Percentiles rank a stretch among this genome's conserved stretches.
Conservation (phyloP, 1,284 basidiomycete species). For the Ustilago loliicola region DNA sequence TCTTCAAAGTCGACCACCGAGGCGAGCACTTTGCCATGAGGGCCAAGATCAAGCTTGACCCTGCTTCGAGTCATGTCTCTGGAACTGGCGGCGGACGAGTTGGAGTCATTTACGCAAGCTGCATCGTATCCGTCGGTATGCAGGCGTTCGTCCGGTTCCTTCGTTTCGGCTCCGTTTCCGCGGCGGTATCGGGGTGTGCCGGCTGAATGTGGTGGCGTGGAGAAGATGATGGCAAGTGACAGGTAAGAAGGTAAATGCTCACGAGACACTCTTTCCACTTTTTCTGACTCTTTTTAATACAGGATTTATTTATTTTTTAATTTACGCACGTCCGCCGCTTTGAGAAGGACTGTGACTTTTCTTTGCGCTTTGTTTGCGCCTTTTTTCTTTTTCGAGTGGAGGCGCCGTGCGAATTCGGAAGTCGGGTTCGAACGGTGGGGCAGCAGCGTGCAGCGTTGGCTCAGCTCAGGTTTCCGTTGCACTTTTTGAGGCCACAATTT, state of each 20-base stretch:
- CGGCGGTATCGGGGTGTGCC: background rate
- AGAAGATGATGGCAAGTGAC: too few species aligned
- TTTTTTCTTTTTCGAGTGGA: background rate
- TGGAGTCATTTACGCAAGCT: background rate
- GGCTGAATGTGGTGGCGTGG: background rate
- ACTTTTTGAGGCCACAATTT: background rate
- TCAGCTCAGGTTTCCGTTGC: background rate
- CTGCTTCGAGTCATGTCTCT: slow-evolving; percentile 21
- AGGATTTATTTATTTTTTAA: background rate
- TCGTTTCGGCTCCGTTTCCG: background rate
- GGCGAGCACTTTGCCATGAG: slow-evolving; percentile 45
- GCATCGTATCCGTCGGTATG: background rate
- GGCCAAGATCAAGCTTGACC: slow-evolving; percentile 50
- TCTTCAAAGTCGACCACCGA: slow-evolving; percentile 42
- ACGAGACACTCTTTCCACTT: background rate
- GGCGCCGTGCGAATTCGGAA: background rate
- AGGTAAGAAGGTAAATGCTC: background rate
- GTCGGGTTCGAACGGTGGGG: background rate
- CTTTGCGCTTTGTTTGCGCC: background rate
- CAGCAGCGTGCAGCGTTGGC: background rate
- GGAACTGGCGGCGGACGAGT: background rate
- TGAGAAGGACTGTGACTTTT: background rate
- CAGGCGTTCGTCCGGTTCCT: background rate
- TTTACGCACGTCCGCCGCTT: background rate
- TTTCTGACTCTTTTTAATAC: background rate